Conservation (phyloP, 176 grass and related monocot species). For the Zoysia japonica region DNA sequence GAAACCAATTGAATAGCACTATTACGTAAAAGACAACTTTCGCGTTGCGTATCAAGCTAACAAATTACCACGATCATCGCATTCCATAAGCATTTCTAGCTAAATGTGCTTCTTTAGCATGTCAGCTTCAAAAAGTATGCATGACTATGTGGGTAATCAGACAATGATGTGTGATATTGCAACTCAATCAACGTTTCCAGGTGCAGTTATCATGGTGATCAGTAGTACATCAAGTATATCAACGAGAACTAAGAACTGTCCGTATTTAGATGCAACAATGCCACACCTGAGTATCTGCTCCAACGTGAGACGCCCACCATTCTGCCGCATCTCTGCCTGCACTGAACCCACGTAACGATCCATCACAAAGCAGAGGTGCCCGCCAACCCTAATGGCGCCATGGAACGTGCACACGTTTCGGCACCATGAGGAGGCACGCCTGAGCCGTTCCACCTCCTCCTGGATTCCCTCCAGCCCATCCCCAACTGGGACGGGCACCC, state of each 20-base stretch:
- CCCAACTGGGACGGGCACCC: constrained; percentile 50
- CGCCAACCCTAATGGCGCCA: constrained; percentile 59
- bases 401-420: constrained; percentile 81
- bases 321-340: constrained; percentile 88
- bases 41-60: neutral
- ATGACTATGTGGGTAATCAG: neutral
- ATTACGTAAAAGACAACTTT: neutral
- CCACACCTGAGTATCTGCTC: constrained; percentile 97
- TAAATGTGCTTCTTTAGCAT: constrained; percentile 8
- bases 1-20: neutral
- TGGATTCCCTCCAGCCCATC: constrained; percentile 62
- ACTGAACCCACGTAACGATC: constrained; percentile 74
- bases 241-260: constrained; percentile 2
- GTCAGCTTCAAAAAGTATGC: constrained; percentile 1
- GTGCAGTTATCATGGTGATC: neutral
- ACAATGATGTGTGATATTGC: neutral
- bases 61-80: constrained; percentile 7
- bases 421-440: constrained; percentile 78
- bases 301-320: constrained; percentile 88
- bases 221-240: constrained; percentile 7
- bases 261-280: constrained; percentile 44
- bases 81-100: constrained; percentile 5
- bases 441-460: constrained; percentile 73
- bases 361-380: constrained; percentile 88
- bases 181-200: neutral